Evolutionary conservation across 2,329 filamentous ascomycete genomes (phyloP).

Genomic region (Aspergillus tanneri): DNA sequence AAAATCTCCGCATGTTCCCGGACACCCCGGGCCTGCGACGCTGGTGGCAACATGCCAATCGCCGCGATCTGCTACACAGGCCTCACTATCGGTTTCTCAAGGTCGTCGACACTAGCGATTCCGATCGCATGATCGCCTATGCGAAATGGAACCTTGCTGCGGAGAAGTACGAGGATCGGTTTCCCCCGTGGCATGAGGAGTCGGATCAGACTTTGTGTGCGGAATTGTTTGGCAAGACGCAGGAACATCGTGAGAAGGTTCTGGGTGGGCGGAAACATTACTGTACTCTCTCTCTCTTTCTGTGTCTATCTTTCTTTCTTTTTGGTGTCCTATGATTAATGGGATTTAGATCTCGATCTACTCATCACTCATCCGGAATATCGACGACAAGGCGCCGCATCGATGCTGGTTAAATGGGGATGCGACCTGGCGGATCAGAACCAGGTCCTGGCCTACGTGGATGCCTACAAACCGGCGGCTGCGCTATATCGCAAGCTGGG

Average conservation of each 20-base stretch:
- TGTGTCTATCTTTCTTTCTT: too few species aligned
- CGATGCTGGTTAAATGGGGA: constrained; percentile 20
- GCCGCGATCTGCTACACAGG: constrained; percentile 24
- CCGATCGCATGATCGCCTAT: constrained; percentile 24
- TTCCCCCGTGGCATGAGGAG: constrained; percentile 29
- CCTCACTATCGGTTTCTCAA: constrained; percentile 29
- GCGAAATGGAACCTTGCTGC: constrained; percentile 32
- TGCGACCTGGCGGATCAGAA: constrained; percentile 16
- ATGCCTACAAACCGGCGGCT: constrained; percentile 11
- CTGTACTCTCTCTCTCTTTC: constrained; percentile 19
- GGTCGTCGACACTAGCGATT: constrained; percentile 22
- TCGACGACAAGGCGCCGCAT: constrained; percentile 19
- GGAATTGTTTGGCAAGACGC: constrained; percentile 21
- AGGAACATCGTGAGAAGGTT: constrained; percentile 22
- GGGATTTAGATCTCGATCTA: constrained; percentile 11
- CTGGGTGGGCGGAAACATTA: constrained; percentile 28
- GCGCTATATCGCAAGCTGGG: constrained; percentile 17
- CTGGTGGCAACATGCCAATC: constrained; percentile 26
- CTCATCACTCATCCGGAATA: constrained; percentile 23
- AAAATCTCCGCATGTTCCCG: constrained; percentile 24
- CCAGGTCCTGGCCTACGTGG: constrained; percentile 12
- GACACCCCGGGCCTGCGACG: constrained; percentile 28
- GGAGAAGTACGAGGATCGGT: constrained; percentile 28
- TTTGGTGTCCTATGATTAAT: neutral
- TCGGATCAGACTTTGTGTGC: constrained; percentile 18